phyloP scores from a whole-genome alignment of 73 alveolate genomes.

The Loxodes magnus region DNA sequence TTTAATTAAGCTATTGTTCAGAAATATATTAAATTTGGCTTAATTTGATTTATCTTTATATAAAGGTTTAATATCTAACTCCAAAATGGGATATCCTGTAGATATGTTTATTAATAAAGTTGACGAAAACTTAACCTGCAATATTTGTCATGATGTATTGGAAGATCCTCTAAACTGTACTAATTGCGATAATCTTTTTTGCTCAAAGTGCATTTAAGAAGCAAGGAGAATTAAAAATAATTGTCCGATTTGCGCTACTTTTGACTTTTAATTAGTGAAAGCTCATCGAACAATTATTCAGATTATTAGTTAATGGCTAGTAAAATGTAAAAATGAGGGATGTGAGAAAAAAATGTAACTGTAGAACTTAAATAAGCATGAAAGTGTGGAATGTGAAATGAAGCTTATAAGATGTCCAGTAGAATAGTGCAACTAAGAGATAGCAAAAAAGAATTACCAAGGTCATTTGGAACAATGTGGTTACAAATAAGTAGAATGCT shows the following conservation, averaged over 20 bases:
- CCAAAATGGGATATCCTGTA: slow-evolving; percentile 11
- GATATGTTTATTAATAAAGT: slow-evolving; percentile 5
- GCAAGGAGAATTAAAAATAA: not conserved
- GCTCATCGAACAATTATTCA: not conserved
- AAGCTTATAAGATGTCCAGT: not conserved
- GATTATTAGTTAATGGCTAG: not conserved
- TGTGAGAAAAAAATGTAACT: not conserved
- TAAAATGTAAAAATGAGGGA: not conserved
- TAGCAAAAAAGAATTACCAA: too few relatives aligned
- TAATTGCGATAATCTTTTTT: slow-evolving; percentile 3
- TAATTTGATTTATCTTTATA: too few relatives aligned
- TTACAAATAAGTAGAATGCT: too few relatives aligned
- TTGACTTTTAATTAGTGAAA: slow-evolving; percentile 1
- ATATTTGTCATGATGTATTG: slow-evolving; percentile 11
- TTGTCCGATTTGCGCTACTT: slow-evolving; percentile 6
- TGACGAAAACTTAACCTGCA: not conserved
- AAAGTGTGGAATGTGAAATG: not conserved
- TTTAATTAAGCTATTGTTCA: too few relatives aligned
- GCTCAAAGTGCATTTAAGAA: not conserved
- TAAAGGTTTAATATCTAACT: too few relatives aligned
- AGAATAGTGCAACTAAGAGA: not conserved
- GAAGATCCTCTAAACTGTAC: slow-evolving; percentile 10
- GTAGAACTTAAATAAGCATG: not conserved
- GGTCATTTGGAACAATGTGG: too few relatives aligned
- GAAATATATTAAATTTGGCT: too few relatives aligned